phyloP scores from a whole-genome alignment of 192 early-diverging fungal species.

The Glomus cerebriforme region DNA sequence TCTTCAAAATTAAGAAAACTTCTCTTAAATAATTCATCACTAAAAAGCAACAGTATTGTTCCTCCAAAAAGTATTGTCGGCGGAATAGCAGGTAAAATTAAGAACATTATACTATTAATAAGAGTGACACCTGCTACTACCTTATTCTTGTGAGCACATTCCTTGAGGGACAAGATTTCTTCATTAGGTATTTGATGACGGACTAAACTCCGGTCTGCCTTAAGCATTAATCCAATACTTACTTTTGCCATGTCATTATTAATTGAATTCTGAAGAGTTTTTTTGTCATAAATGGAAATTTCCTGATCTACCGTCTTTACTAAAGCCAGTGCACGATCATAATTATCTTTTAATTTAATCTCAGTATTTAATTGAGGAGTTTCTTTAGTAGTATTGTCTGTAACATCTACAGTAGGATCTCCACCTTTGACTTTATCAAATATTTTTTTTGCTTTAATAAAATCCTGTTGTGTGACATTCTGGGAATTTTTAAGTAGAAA shows the following conservation, averaged over 20 bases:
- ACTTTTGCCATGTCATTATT: not conserved
- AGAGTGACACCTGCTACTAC: too few species aligned
- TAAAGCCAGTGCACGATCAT: not conserved
- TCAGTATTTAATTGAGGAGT: not conserved
- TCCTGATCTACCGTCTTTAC: not conserved
- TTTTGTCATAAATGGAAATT: not conserved
- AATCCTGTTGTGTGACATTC: not conserved
- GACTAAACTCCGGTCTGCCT: not conserved
- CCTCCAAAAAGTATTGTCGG: too few species aligned
- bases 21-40: too few species aligned
- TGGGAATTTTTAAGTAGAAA: not conserved
- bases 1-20: too few species aligned
- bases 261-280: not conserved
- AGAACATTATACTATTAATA: too few species aligned
- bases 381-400: too few species aligned
- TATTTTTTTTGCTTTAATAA: not conserved
- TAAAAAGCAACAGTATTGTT: too few species aligned
- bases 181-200: not conserved
- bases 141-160: not conserved
- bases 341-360: not conserved
- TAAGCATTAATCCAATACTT: not conserved
- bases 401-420: not conserved
- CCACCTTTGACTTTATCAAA: not conserved
- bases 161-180: not conserved
- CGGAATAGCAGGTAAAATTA: too few species aligned